phyloP scores from a whole-genome alignment of 2,329 filamentous ascomycete species.

The Tolypocladium amazonense region DNA sequence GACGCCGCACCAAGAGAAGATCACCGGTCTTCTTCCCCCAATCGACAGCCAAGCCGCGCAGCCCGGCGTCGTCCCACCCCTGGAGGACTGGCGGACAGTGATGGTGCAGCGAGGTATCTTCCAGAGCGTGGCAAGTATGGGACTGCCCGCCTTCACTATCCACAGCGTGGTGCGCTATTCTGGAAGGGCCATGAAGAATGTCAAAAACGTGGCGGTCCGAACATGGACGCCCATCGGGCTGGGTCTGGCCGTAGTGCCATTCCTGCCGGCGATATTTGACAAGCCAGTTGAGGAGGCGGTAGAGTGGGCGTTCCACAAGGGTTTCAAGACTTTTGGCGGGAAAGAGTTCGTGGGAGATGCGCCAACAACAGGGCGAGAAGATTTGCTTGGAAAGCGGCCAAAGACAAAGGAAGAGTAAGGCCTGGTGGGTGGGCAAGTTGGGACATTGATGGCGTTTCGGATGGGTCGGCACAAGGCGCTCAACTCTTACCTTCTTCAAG shows the following conservation, averaged over 20 bases:
- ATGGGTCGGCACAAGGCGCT: not conserved
- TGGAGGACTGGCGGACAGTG: slow-evolving; percentile 84
- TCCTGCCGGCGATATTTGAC: slow-evolving; percentile 77
- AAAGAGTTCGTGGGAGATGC: slow-evolving; percentile 42
- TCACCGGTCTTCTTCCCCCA: slow-evolving; percentile 33
- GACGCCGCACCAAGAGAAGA: slow-evolving; percentile 35
- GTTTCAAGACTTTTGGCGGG: slow-evolving; percentile 63
- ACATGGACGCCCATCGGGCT: slow-evolving; percentile 90
- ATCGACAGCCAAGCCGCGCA: slow-evolving; percentile 16
- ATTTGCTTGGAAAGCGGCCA: slow-evolving; percentile 27
- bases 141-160: slow-evolving; percentile 84
- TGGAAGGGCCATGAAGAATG: slow-evolving; percentile 71
- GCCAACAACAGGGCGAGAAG: slow-evolving; percentile 40
- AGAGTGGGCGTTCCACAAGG: slow-evolving; percentile 81
- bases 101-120: slow-evolving; percentile 89
- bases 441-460: slow-evolving; percentile 5
- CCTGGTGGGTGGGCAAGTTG: not conserved
- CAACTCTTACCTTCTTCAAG: not conserved
- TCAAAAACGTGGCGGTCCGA: slow-evolving; percentile 63
- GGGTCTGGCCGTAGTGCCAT: slow-evolving; percentile 66
- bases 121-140: slow-evolving; percentile 87
- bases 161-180: slow-evolving; percentile 88
- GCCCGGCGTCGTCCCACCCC: slow-evolving; percentile 46
- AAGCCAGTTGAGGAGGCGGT: slow-evolving; percentile 86
- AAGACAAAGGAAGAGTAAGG: slow-evolving; percentile 34